phyloP scores from a whole-genome alignment of 768 basidiomycete genomes.

The Neoboletus subvelutipes region DNA sequence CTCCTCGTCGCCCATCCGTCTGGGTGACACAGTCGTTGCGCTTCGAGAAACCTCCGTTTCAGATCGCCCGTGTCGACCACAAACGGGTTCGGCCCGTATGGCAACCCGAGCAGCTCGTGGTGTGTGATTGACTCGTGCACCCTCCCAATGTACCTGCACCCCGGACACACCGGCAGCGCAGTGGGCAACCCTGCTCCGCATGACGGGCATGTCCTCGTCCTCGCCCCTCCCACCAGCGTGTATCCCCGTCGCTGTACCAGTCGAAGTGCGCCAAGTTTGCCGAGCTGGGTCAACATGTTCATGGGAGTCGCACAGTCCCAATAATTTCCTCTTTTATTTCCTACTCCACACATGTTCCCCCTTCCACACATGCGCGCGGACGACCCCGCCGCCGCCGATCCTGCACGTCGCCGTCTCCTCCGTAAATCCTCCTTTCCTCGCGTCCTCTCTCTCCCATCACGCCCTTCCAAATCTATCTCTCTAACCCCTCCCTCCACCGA shows the following conservation, averaged over 20 bases:
- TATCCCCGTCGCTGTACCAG: constrained; percentile 19
- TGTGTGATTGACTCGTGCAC: constrained; percentile 56
- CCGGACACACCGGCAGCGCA: constrained; percentile 68
- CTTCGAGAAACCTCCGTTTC: constrained; percentile 62
- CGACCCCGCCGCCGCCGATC: constrained; percentile 42
- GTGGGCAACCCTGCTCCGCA: constrained; percentile 63
- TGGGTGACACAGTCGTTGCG: constrained; percentile 81
- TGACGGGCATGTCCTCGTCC: constrained; percentile 48
- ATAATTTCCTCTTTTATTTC: neutral
- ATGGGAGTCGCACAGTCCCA: neutral
- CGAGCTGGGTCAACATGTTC: constrained; percentile 17
- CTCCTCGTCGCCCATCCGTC: constrained; percentile 78
- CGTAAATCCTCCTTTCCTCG: constrained; percentile 35
- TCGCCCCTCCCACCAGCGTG: constrained; percentile 3
- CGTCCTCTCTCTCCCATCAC: constrained; percentile 36
- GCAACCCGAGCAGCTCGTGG: constrained; percentile 68
- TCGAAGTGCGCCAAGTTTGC: constrained; percentile 9
- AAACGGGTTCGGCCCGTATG: constrained; percentile 67
- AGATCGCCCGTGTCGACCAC: constrained; percentile 58
- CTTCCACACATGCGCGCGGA: constrained; percentile 42
- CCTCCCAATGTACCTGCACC: constrained; percentile 66
- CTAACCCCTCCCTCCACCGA: neutral
- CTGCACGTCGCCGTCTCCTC: constrained; percentile 47
- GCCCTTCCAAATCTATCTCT: neutral
- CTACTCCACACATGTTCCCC: constrained; percentile 23